These are phyloP conservation scores for Fusarium neocosmosporiellum DNA, from an alignment of 2,329 filamentous ascomycete genomes.

Conservation along the genomic window DNA sequence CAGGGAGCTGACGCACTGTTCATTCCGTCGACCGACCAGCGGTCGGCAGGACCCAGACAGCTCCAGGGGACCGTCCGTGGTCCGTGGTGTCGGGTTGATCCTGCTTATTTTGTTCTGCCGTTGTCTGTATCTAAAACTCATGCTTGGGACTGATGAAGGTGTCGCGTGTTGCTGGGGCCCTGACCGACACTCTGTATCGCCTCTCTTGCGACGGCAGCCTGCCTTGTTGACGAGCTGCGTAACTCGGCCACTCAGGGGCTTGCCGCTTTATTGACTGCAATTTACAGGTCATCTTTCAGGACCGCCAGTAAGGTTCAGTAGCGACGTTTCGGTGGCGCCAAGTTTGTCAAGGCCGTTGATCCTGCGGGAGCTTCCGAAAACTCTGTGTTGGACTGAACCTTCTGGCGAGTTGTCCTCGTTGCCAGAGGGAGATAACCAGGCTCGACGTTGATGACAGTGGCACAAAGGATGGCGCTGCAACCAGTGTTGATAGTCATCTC, in stretches of 20 bases:
- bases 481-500: background rate
- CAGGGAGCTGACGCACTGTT: constrained; percentile 26
- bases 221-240: background rate
- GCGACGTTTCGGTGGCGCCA: constrained; percentile 16
- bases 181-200: constrained; percentile 29
- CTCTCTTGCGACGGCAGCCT: constrained; percentile 1
- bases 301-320: constrained; percentile 29
- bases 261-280: constrained; percentile 14
- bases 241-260: constrained; percentile 19
- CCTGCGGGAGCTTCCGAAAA: constrained; percentile 32
- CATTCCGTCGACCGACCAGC: constrained; percentile 18
- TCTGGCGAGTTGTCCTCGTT: background rate
- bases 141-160: constrained; percentile 9
- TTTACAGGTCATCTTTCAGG: constrained; percentile 6
- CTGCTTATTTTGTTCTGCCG: constrained; percentile 7
- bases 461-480: background rate
- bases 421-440: background rate
- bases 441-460: background rate
- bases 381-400: background rate
- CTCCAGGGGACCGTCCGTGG: constrained; percentile 8
- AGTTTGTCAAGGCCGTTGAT: constrained; percentile 20
- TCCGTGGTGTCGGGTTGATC: constrained; percentile 5
- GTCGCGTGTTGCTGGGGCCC: background rate
- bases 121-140: constrained; percentile 26
- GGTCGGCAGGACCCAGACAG: constrained; percentile 10